A percentile compares a stretch with the other conserved stretches of the same genome.
Conservation (phyloP, 768 basidiomycete species). For the Sutorius australiensis region DNA sequence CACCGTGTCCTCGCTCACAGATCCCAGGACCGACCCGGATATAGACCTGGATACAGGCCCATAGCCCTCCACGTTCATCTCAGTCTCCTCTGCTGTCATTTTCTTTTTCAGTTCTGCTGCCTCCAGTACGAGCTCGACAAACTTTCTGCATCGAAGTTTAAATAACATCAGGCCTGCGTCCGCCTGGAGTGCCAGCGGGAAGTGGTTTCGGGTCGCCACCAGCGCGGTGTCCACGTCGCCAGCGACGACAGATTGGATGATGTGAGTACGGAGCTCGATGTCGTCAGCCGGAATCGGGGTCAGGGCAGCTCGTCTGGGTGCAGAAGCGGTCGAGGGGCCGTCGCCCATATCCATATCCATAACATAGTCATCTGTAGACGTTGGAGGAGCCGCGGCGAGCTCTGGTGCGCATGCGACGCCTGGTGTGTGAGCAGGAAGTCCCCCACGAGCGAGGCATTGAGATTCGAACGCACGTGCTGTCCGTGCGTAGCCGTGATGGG, state of each 20-base stretch:
- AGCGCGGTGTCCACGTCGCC: slow-evolving; percentile 75
- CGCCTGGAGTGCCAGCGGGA: slow-evolving; percentile 61
- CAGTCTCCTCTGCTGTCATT: slow-evolving; percentile 43
- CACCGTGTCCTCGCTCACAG: slow-evolving; percentile 33
- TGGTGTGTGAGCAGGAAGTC: slow-evolving; percentile 13
- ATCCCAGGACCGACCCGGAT: slow-evolving; percentile 24
- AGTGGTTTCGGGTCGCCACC: slow-evolving; percentile 48
- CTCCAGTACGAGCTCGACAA: slow-evolving; percentile 76
- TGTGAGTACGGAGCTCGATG: slow-evolving; percentile 64
- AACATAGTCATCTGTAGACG: slow-evolving; percentile 36
- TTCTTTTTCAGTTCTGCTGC: slow-evolving; percentile 67
- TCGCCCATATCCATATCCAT: slow-evolving; percentile 46
- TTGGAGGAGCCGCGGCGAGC: slow-evolving; percentile 1
- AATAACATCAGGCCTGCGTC: slow-evolving; percentile 73
- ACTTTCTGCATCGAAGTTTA: slow-evolving; percentile 79
- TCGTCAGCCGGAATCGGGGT: slow-evolving; percentile 40
- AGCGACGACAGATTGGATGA: slow-evolving; percentile 61
- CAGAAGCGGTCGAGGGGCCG: slow-evolving; percentile 7
- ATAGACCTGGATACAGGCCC: slow-evolving; percentile 24
- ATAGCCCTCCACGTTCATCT: slow-evolving; percentile 27
- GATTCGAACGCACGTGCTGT: slow-evolving; percentile 66
- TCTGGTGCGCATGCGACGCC: slow-evolving; percentile 4
- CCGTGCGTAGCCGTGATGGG: slow-evolving; percentile 79
- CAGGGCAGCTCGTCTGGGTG: slow-evolving; percentile 10
- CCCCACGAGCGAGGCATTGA: slow-evolving; percentile 36